Evolutionary conservation across 2,329 filamentous ascomycete species (phyloP), one percentile per base, ranked within the genome.

Genomic region (Beauveria brongniartii): DNA sequence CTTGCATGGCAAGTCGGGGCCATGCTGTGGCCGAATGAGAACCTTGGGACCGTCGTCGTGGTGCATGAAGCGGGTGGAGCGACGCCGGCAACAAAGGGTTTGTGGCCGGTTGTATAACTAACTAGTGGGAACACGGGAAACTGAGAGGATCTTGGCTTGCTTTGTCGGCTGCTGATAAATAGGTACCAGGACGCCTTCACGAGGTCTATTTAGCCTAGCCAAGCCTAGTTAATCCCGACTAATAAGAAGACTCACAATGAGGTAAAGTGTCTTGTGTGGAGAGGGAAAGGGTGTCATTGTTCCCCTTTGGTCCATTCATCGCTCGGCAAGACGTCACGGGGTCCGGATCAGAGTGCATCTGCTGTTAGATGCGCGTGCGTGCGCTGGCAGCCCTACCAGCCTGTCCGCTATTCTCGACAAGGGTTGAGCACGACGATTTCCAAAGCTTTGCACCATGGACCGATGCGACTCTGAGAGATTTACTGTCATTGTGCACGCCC

Each of bases 31-130:
- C 50, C 57, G 54, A 59, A 59, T 59, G 48, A 59, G 47, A 53
- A 28, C 50, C 48, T 59, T 43, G 48, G 41, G 57, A 51, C 14
- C 46, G 26, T 12, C 40, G 41, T 59, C 57, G 57, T 59, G 57
- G 57, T 53, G 56, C 57, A 53, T 54, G 48, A 37, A 40, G 40
- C 18, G 9, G 7, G 57, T 41, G 57, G 57, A 59, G 57, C 47
- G 43, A 30, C 10, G 8, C 14, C 18, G 30, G 18, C n/a, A 40
- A 41, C 55, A 48, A 57, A 41, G 55, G 41, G 30, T 34, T 48
- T 30, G 34, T 43, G 51, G 37, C 51, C 51, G 51, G 41, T 43
- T 37, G 34, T 2, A 0, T 22, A 22, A 22, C 2, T 22, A 22
- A 22, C 1, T 14, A 37, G 34, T 37, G 34, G 34, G 34, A 37